Base-by-base conservation (phyloP, 805 yeast species). In the Pichia eremophila region DNA sequence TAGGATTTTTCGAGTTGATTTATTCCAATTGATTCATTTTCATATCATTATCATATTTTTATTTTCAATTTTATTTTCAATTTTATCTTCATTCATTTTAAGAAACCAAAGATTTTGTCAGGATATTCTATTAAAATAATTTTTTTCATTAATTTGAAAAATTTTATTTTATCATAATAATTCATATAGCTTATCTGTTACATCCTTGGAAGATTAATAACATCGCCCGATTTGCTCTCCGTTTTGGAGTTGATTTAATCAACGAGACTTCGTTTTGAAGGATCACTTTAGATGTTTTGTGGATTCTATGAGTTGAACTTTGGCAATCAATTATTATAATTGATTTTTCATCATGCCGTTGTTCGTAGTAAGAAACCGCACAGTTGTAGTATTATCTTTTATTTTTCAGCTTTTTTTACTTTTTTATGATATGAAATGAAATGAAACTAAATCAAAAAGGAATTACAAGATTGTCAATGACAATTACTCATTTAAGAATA, bases 141-240 rank as follows among this genome's bases (percentile, higher is more conserved):
- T 28, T 29, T 15, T 28, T 29, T 15, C 19, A 35, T 15, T 19
- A 17, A 18, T 19, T 29, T 36, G 6, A 18, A 12, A n/a, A 53
- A 52, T 56, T 55, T 45, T 44, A 52, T 47, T 58, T 64, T 66
- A 29, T 29, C 32, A 29, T 71, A 75, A 22, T 22, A 22, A 22
- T 22, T 22, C 25, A 78, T 76, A 73, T 59, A 71, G 70, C 72
- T 69, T 72, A 84, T 84, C 97, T 90, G 97, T 91, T 90, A 91
- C 91, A 79, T 82, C 95, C 80, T 85, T 90, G 97, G 97, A 75
- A 90, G 81, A 90, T 64, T 57, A 77, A 86, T 67, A 68, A 70
- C 64, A 70, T 75, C 83, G 81, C 78, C 69, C 64, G 69, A 61
- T 49, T 51, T 34, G 41, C 52, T 40, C 57, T 64, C 67, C 81